phyloP scores from a whole-genome alignment of 2,329 filamentous ascomycete genomes.

The Pseudogymnoascus sp. region DNA sequence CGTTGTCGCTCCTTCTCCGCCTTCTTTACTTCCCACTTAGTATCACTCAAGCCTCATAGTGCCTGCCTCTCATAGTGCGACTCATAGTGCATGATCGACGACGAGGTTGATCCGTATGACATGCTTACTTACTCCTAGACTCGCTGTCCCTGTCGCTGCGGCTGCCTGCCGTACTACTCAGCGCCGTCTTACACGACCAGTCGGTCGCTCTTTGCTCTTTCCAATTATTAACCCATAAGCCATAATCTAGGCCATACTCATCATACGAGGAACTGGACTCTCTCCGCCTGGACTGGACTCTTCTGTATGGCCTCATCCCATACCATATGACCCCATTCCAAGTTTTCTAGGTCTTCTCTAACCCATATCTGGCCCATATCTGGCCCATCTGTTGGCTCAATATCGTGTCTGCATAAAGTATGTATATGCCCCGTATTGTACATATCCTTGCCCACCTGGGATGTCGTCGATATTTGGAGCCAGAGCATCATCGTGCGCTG shows the following conservation, averaged over 20 bases:
- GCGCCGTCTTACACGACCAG: not conserved
- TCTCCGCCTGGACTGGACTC: not conserved
- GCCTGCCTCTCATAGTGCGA: not conserved
- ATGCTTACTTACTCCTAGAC: not conserved
- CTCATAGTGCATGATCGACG: not conserved
- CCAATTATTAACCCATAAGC: not conserved
- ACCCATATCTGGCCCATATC: not conserved
- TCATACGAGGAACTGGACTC: not conserved
- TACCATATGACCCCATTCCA: not conserved
- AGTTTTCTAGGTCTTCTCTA: not conserved
- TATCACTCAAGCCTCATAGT: too few species aligned
- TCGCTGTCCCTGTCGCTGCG: not conserved
- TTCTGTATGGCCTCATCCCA: not conserved
- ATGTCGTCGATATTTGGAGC: not conserved
- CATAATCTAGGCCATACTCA: too few species aligned
- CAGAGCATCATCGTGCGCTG: not conserved
- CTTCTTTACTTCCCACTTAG: not conserved
- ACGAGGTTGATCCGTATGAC: not conserved
- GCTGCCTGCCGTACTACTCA: not conserved
- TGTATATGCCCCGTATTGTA: not conserved
- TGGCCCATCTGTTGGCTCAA: not conserved
- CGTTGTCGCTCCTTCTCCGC: not conserved
- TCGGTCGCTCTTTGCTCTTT: not conserved
- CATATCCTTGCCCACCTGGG: constrained; percentile 1
- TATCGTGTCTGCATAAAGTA: not conserved